Evolutionary conservation across 306 rosid species (phyloP), one percentile per base, ranked within the genome.

Genomic region (Quercus berberidifolia): DNA sequence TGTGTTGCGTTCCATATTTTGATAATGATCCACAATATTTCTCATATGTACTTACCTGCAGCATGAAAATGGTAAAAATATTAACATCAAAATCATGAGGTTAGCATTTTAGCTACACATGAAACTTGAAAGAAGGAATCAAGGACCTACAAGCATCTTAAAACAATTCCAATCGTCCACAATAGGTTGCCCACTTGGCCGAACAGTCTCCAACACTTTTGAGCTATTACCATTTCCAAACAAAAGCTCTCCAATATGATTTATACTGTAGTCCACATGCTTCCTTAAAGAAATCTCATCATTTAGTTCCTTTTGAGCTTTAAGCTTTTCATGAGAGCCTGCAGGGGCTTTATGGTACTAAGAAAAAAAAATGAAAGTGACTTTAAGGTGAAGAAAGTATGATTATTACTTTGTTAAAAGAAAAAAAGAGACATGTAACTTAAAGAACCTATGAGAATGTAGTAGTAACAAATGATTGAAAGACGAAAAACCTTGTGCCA

Each of bases 101-200:
- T 2, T 14, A 5, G 28, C 23, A 3, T 23, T 3, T 30, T 38
- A 4, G 46, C 46, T 41, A 19, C 18, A 17, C 55, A 18, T 8
- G 3, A 75, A 15, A 58, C 17, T 14, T 33, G 23, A 8, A 21
- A 13, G 15, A 1, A 60, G 4, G 30, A 14, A 23, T 26, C 41
- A 30, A n/a, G 5, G 58, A 25, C 86, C 51, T 67, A 86, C 87
- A 71, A 80, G 79, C 75, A 56, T 80, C 84, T 77, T 82, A 30
- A 85, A 65, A 78, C 91, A 87, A 67, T 78, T 73, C 91, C 91
- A 87, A 35, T 87, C 88, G 19, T 85, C 83, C 8, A 87, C 87
- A 4, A 80, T 54, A 35, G 88, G 71, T 33, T 82, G 75, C 26
- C 91, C 91, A 2, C 35, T 28, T 13, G 81, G 80, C 75, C 84